Evolutionary conservation across 352 stramenopile species (phyloP).

Genomic region (Pythium aphanidermatum): DNA sequence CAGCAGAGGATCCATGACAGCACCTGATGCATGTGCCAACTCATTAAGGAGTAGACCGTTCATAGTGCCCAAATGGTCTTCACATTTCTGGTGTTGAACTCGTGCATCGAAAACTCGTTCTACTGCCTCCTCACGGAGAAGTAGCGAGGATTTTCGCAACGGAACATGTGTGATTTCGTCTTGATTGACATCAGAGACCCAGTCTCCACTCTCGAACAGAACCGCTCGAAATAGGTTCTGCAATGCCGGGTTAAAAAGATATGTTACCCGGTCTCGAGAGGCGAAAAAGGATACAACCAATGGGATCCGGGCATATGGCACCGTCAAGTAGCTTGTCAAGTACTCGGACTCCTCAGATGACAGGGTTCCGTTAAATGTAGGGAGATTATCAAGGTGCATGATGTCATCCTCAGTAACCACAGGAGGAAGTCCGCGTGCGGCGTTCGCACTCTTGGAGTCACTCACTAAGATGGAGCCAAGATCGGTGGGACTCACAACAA

Average conservation of each 20-base stretch:
- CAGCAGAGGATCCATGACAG: conserved; percentile 61
- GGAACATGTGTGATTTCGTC: conserved; percentile 73
- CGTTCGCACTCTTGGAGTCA: conserved; percentile 34
- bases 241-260: conserved; percentile 81
- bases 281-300: conserved; percentile 97
- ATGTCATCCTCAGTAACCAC: conserved; percentile 96
- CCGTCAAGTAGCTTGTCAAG: conserved; percentile 98
- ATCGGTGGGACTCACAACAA: conserved; percentile 76
- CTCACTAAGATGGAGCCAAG: conserved; percentile 51
- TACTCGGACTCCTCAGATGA: conserved; percentile 95
- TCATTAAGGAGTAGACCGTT: conserved; percentile 98
- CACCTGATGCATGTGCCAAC: conserved; percentile 93
- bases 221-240: conserved; percentile 82
- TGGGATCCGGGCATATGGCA: conserved; percentile 97
- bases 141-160: conserved; percentile 73
- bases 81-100: conserved; percentile 72
- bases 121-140: conserved; percentile 77
- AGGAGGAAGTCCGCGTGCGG: conserved; percentile 18
- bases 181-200: conserved; percentile 53
- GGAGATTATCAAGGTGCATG: conserved; percentile 94
- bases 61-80: conserved; percentile 92
- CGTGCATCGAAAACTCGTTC: conserved; percentile 66
- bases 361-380: conserved; percentile 96
- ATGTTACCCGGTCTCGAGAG: conserved; percentile 83
- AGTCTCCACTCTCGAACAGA: conserved; percentile 88